Evolutionary conservation across 2,329 filamentous ascomycete genomes (phyloP).

Genomic region (Claviceps humidiphila): DNA sequence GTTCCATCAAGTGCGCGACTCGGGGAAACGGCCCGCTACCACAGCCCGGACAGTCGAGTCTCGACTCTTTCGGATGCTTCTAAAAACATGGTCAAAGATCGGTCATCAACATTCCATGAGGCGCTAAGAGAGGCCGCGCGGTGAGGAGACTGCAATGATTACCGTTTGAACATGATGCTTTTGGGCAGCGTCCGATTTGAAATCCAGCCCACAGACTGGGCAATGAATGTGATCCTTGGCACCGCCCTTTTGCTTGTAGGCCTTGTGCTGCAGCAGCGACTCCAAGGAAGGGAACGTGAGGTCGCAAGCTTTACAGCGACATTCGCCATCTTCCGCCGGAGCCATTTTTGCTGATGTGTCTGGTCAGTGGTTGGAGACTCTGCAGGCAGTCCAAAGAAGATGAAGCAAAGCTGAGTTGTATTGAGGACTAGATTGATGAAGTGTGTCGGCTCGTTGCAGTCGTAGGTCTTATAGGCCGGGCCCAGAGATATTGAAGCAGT

Average conservation of each 20-base stretch:
- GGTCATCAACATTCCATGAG: no score
- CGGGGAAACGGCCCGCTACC: slow-evolving; percentile 20
- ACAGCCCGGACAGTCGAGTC: slow-evolving; percentile 36
- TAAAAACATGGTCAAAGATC: background rate
- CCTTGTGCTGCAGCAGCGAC: slow-evolving; percentile 17
- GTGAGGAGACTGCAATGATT: slow-evolving; percentile 8
- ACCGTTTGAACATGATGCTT: slow-evolving; percentile 24
- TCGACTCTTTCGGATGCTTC: slow-evolving; percentile 18
- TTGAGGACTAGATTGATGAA: background rate
- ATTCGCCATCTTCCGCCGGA: slow-evolving; percentile 4
- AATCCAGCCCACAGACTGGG: slow-evolving; percentile 23
- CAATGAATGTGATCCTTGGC: slow-evolving; percentile 22
- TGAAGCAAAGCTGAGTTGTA: background rate
- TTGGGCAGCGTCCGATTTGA: slow-evolving; percentile 19
- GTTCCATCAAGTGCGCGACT: slow-evolving; percentile 26
- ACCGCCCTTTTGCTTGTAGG: slow-evolving; percentile 12
- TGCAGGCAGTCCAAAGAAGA: background rate
- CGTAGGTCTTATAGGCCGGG: background rate
- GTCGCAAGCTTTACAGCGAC: slow-evolving; percentile 18
- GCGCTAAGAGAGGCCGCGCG: no score
- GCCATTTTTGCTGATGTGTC: background rate
- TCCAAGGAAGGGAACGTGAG: slow-evolving; percentile 14
- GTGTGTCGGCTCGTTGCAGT: background rate
- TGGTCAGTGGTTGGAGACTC: background rate
- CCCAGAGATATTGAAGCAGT: background rate